A percentile compares a stretch with the other conserved stretches of the same genome.
Conservation (phyloP, 1,284 basidiomycete genomes). For the Pisolithus thermaeus region DNA sequence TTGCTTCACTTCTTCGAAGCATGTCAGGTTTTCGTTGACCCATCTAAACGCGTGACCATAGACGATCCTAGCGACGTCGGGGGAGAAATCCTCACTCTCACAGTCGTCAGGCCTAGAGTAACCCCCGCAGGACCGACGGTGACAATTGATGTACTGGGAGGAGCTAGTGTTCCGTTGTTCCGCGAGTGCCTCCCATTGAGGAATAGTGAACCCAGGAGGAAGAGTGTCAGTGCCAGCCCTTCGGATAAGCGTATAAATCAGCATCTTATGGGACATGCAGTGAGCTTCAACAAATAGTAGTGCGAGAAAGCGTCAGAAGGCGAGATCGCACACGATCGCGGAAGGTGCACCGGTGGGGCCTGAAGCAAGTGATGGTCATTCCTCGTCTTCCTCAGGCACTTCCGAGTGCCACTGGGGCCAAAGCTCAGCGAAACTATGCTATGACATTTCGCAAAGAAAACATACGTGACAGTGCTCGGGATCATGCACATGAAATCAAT, state of each 20-base stretch:
- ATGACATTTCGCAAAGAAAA: slow-evolving; percentile 35
- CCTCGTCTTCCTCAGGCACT: slow-evolving; percentile 76
- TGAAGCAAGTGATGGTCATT: slow-evolving; percentile 79
- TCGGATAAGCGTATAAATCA: slow-evolving; percentile 91
- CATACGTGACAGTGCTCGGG: slow-evolving; percentile 56
- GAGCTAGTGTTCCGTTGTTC: slow-evolving; percentile 48
- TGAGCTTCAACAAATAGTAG: slow-evolving; percentile 11
- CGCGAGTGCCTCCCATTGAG: slow-evolving; percentile 65
- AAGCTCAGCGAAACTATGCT: not conserved
- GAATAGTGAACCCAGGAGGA: slow-evolving; percentile 60
- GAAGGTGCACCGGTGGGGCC: slow-evolving; percentile 70
- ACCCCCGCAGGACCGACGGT: slow-evolving; percentile 53
- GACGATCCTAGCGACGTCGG: slow-evolving; percentile 26
- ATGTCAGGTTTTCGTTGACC: slow-evolving; percentile 84
- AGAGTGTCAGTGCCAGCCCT: slow-evolving; percentile 66
- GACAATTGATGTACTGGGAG: slow-evolving; percentile 37
- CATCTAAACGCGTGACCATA: slow-evolving; percentile 76
- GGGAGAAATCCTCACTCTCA: slow-evolving; percentile 61
- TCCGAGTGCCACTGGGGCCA: slow-evolving; percentile 65
- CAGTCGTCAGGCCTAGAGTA: slow-evolving; percentile 73
- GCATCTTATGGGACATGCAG: slow-evolving; percentile 56
- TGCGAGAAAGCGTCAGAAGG: slow-evolving; percentile 41
- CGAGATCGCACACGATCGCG: slow-evolving; percentile 78
- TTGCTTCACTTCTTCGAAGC: slow-evolving; percentile 46
- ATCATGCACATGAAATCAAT: slow-evolving; percentile 90